Evolutionary conservation across 768 basidiomycete species (phyloP).

Genomic region (Russula brevipes): DNA sequence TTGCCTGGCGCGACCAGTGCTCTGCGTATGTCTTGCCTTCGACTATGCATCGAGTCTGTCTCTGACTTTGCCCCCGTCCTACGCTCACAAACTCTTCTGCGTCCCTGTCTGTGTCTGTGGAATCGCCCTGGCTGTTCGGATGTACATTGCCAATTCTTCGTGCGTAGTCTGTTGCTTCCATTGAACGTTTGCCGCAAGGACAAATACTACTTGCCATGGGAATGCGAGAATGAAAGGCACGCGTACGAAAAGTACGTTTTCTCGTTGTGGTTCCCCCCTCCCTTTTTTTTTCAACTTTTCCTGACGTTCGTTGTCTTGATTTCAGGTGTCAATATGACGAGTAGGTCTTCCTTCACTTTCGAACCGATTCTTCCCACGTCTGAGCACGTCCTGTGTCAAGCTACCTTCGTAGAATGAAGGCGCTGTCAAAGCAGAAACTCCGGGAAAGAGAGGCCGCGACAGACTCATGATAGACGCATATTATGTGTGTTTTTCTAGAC

Average conservation of each 20-base stretch:
- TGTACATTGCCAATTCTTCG: neutral
- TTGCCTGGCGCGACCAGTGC: constrained; percentile 86
- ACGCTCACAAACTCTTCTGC: neutral
- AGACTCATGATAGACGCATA: constrained; percentile 25
- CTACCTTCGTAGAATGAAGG: constrained; percentile 85
- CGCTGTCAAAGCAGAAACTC: constrained; percentile 65
- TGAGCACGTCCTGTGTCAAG: constrained; percentile 37
- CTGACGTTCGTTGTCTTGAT: neutral
- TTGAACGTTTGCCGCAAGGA: constrained; percentile 82
- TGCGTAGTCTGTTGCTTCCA: constrained; percentile 70
- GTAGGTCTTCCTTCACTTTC: constrained; percentile 37
- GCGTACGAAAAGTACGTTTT: constrained; percentile 73
- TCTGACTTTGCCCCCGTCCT: neutral
- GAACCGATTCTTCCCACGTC: neutral
- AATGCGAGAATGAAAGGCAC: constrained; percentile 86
- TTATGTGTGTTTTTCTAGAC: neutral
- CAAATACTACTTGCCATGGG: constrained; percentile 81
- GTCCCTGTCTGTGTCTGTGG: neutral
- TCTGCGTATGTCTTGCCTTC: constrained; percentile 63
- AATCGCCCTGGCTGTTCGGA: neutral
- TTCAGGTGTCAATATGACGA: constrained; percentile 91
- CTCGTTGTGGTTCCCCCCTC: neutral
- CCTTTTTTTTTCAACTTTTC: neutral
- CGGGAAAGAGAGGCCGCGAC: constrained; percentile 38
- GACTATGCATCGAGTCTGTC: neutral